Base-by-base conservation (phyloP, 169 alveolate species). In the Eimeria acervulina region DNA sequence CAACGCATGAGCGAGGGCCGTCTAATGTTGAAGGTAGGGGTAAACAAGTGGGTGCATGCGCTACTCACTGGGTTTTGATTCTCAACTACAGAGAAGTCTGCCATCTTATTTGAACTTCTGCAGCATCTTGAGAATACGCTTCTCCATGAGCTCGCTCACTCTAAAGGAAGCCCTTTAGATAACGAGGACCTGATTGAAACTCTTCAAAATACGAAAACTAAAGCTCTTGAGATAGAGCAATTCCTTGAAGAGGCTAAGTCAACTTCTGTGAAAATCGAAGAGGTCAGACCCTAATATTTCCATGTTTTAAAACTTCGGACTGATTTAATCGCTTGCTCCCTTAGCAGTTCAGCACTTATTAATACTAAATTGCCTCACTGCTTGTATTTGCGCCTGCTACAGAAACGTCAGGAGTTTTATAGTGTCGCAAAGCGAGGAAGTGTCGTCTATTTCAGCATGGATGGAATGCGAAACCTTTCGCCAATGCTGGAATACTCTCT, bases 401-500 rank as follows among this genome's bases (percentile, higher is more conserved):
- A 96, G 97, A 55, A 76, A 15, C 91, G 97, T 1, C 66, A 55
- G n/a, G 96, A 76, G 66, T 96, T 91, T 70, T 90, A 96, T 59
- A 42, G 95, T 68, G 97, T 97, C 2, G 98, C 98, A 28, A 97
- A 96, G 95, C 87, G 98, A 10, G 98, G 98, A 12, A 92, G 97
- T 36, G 97, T 97, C 59, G 89, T 97, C 87, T 99, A 98, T 98
- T 99, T 99, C 96, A 98, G 99, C n/a, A 98, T 98, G 98, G 93
- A 98, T 70, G 99, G 99, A 72, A 97, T 99, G 84, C 97, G 99
- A 63, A 98, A 98, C 85, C 98, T 99, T 17, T 97, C 99, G 66
- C 98, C 98, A 66, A 98, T 99, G 99, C 98, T 98, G 95, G 99
- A 99, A 96, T 99, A 98, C 97, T 98, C 99, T 44, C 98, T 99